Evolutionary conservation across 148 eudicot genomes (phyloP).

Genomic region (Pharnaceum exiguum): DNA sequence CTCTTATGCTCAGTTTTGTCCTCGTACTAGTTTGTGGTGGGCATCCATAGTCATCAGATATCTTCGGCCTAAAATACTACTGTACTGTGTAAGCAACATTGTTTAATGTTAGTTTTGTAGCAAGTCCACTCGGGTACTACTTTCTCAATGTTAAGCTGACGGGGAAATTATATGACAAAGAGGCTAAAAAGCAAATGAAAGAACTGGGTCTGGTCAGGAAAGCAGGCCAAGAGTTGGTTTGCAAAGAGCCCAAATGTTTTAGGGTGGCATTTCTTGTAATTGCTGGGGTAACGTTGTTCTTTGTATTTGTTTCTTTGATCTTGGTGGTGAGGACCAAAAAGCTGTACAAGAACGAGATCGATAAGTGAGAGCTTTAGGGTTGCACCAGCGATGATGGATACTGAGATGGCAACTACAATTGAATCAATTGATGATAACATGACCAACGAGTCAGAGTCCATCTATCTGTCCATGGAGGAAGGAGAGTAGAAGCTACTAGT

Average conservation of each 20-base stretch:
- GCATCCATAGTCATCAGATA: neutral
- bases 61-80: neutral
- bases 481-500: too few relatives aligned
- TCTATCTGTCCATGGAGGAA: too few relatives aligned
- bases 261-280: slow-evolving; percentile 12
- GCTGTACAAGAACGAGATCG: slow-evolving; percentile 13
- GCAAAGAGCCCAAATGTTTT: slow-evolving; percentile 8
- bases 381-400: neutral
- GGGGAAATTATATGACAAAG: neutral
- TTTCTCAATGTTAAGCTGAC: neutral
- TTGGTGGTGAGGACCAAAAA: slow-evolving; percentile 14
- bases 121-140: neutral
- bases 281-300: slow-evolving; percentile 1
- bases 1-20: too few relatives aligned
- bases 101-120: neutral
- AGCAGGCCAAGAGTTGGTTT: neutral
- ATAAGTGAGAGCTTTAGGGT: slow-evolving; percentile 12
- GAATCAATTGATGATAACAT: too few relatives aligned
- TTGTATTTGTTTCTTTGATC: slow-evolving; percentile 6
- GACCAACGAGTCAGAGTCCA: too few relatives aligned
- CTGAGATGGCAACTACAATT: neutral
- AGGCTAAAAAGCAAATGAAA: neutral
- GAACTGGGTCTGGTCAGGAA: neutral
- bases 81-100: too few relatives aligned
- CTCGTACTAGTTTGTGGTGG: too few relatives aligned